phyloP scores from a whole-genome alignment of 1,284 basidiomycete species.

The Sutorius eximius region DNA sequence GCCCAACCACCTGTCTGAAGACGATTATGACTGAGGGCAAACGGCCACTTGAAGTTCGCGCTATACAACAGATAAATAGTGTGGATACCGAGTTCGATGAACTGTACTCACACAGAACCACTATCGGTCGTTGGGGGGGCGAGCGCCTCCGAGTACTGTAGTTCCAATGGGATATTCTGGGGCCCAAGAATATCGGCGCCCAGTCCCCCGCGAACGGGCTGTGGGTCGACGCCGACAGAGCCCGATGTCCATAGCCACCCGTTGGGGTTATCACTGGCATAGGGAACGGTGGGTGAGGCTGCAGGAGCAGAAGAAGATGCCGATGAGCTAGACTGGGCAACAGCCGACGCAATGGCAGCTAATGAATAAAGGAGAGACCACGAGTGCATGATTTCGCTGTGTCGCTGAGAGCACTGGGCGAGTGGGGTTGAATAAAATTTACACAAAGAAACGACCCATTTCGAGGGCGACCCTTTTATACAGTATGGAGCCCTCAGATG shows the following conservation, averaged over 20 bases:
- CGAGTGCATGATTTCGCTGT: constrained; percentile 23
- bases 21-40: constrained; percentile 54
- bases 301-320: constrained; percentile 21
- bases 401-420: constrained; percentile 14
- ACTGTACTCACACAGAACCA: constrained; percentile 35
- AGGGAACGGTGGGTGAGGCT: constrained; percentile 31
- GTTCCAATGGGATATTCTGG: constrained; percentile 46
- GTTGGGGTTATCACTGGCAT: constrained; percentile 36
- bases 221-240: constrained; percentile 26
- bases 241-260: constrained; percentile 32
- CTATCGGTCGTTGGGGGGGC: constrained; percentile 56
- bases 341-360: constrained; percentile 19
- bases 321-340: constrained; percentile 26
- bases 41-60: constrained; percentile 59
- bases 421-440: constrained; percentile 14
- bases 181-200: constrained; percentile 49
- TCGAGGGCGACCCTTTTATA: constrained; percentile 26
- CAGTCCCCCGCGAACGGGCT: constrained; percentile 39
- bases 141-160: constrained; percentile 49
- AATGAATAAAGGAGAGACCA: constrained; percentile 32
- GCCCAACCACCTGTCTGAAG: constrained; percentile 60
- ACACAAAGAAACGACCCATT: constrained; percentile 11
- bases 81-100: neutral
- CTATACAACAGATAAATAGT: constrained; percentile 18
- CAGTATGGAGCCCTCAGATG: neutral